These are phyloP conservation scores for Brassica juncea DNA, from an alignment of 345 rosid genomes.

Conservation along the genomic window DNA sequence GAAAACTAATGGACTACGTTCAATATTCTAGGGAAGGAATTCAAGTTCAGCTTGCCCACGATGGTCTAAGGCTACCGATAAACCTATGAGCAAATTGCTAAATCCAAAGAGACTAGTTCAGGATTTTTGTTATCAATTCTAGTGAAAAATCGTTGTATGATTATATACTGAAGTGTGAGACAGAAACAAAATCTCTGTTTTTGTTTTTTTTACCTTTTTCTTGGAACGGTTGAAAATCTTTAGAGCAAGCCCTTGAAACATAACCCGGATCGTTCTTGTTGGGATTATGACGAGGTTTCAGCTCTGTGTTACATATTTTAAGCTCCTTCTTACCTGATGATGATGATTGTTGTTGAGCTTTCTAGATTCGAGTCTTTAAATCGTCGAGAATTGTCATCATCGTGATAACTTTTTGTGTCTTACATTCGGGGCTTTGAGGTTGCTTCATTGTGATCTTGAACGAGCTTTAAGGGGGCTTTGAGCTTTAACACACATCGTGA, in stretches of 20 bases:
- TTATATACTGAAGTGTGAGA: slow-evolving; percentile 1
- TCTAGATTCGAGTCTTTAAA: slow-evolving; percentile 59
- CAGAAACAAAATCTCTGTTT: slow-evolving; percentile 18
- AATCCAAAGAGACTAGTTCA: neutral
- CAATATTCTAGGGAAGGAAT: slow-evolving; percentile 79
- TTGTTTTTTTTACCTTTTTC: slow-evolving; percentile 22
- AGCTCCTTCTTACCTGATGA: slow-evolving; percentile 52
- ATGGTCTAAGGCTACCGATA: slow-evolving; percentile 75
- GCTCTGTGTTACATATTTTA: slow-evolving; percentile 70
- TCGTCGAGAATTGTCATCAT: slow-evolving; percentile 76
- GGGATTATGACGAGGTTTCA: slow-evolving; percentile 42
- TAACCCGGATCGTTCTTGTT: slow-evolving; percentile 40
- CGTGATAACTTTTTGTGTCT: slow-evolving; percentile 62
- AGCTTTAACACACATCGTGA: slow-evolving; percentile 44
- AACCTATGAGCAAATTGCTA: slow-evolving; percentile 34
- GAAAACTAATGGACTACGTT: slow-evolving; percentile 22
- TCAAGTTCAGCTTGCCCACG: slow-evolving; percentile 78
- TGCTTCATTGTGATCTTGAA: slow-evolving; percentile 71
- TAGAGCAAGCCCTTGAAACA: slow-evolving; percentile 40
- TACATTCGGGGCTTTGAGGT: slow-evolving; percentile 46
- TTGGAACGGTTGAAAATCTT: slow-evolving; percentile 39
- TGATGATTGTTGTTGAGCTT: slow-evolving; percentile 58
- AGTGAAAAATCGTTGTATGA: neutral
- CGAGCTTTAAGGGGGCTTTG: slow-evolving; percentile 44
- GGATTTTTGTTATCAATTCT: slow-evolving; percentile 5